A percentile compares a stretch with the other conserved stretches of the same genome.
phyloP scores from a whole-genome alignment of 2,329 filamentous ascomycete species.

The Colletotrichum sansevieriae region DNA sequence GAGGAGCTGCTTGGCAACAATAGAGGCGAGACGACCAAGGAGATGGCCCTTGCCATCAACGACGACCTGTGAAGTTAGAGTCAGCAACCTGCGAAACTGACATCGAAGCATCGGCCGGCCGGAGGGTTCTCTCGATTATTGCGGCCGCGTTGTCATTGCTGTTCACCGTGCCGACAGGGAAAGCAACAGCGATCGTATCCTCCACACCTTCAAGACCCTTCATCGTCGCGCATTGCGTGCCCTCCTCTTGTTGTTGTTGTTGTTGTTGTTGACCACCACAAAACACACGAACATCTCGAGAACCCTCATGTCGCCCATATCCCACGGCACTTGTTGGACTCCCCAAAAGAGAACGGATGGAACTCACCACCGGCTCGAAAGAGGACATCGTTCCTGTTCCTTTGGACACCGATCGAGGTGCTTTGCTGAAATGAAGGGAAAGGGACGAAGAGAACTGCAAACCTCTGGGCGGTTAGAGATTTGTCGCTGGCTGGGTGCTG shows the following conservation, averaged over 20 bases:
- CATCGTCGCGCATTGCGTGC: not conserved
- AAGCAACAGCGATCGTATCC: slow-evolving; percentile 1
- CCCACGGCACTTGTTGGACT: slow-evolving; percentile 6
- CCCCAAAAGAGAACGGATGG: slow-evolving; percentile 2
- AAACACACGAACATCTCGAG: slow-evolving; percentile 15
- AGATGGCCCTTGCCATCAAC: slow-evolving; percentile 99
- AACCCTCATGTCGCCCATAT: slow-evolving; percentile 11
- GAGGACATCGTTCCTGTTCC: slow-evolving; percentile 71
- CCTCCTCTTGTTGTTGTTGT: slow-evolving; percentile 4
- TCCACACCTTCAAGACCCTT: not conserved
- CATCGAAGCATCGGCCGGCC: slow-evolving; percentile 7
- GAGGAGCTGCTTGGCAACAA: slow-evolving; percentile 98
- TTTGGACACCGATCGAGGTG: slow-evolving; percentile 47
- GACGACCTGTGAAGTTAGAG: slow-evolving; percentile 77
- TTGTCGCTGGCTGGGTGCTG: slow-evolving; percentile 43
- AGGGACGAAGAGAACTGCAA: slow-evolving; percentile 40
- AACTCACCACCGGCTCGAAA: slow-evolving; percentile 79
- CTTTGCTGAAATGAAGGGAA: slow-evolving; percentile 40
- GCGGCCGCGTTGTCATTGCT: not conserved
- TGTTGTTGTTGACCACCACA: slow-evolving; percentile 1
- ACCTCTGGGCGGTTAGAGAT: slow-evolving; percentile 44
- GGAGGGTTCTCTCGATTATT: slow-evolving; percentile 17
- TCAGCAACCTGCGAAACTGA: slow-evolving; percentile 40
- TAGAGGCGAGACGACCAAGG: slow-evolving; percentile 97
- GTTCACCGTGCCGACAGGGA: not conserved